Evolutionary conservation across 2,329 filamentous ascomycete species (phyloP).

Genomic region (Rhinocladiella mackenziei): DNA sequence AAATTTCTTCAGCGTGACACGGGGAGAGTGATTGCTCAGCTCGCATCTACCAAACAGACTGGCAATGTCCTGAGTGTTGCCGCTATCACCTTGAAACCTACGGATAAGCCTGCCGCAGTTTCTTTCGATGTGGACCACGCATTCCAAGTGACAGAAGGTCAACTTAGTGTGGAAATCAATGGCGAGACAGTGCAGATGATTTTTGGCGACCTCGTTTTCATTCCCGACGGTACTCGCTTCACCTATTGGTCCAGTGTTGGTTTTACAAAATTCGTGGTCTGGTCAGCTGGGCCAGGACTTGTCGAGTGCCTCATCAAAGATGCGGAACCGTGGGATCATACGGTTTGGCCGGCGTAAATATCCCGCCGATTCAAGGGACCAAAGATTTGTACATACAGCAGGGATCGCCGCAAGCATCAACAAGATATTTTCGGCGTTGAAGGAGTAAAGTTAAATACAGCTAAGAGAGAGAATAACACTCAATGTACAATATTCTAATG

Average conservation of each 20-base stretch:
- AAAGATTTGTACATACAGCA: neutral
- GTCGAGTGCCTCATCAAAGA: conserved; percentile 15
- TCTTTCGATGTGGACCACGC: conserved; percentile 20
- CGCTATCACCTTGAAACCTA: conserved; percentile 18
- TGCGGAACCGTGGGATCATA: conserved; percentile 14
- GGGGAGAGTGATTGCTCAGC: conserved; percentile 15
- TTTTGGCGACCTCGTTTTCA: conserved; percentile 24
- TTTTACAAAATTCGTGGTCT: conserved; percentile 21
- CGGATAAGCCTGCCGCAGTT: conserved; percentile 1
- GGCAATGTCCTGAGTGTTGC: conserved; percentile 17
- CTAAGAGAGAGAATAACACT: no score
- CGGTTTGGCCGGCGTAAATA: conserved; percentile 16
- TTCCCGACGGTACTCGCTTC: conserved; percentile 19
- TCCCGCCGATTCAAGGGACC: no score
- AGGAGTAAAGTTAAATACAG: no score
- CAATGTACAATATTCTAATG: no score
- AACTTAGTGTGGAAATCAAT: conserved; percentile 20
- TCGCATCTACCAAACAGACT: conserved; percentile 21
- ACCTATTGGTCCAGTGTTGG: conserved; percentile 21
- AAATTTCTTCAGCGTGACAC: conserved; percentile 18
- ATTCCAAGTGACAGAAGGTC: conserved; percentile 23
- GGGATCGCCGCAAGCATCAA: no score
- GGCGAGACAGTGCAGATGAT: conserved; percentile 17
- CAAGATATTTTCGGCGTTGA: no score
- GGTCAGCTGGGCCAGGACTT: conserved; percentile 20